Conservation (phyloP, 1,284 basidiomycete genomes). For the Ustilago curta region DNA sequence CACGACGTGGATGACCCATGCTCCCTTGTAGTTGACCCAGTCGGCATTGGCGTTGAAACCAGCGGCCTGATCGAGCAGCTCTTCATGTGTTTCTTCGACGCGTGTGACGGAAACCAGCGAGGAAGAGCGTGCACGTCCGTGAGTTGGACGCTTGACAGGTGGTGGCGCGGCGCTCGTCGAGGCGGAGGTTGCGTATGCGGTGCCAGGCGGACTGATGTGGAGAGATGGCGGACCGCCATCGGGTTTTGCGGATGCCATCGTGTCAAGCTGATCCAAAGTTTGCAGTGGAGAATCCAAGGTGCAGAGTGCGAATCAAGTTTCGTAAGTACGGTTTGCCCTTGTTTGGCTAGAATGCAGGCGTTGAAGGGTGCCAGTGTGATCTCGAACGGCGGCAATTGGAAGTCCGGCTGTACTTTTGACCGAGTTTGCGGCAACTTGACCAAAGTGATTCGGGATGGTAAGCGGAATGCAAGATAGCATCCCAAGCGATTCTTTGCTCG, state of each 20-base stretch:
- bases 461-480: not conserved
- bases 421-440: too few relatives aligned
- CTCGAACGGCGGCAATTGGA: too few relatives aligned
- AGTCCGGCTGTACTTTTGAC: too few relatives aligned
- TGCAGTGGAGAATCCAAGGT: too few relatives aligned
- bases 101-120: constrained; percentile 70
- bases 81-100: constrained; percentile 70
- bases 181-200: constrained; percentile 18
- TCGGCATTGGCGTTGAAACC: constrained; percentile 87
- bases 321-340: too few relatives aligned
- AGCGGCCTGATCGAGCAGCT: constrained; percentile 70
- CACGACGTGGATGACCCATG: constrained; percentile 97
- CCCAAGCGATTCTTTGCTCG: too few relatives aligned
- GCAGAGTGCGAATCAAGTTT: too few relatives aligned
- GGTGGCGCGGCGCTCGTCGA: constrained; percentile 35
- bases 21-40: constrained; percentile 97
- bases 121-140: constrained; percentile 39
- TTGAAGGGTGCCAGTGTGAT: too few relatives aligned
- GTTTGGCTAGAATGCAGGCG: too few relatives aligned
- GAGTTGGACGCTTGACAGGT: constrained; percentile 33
- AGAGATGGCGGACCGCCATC: constrained; percentile 30
- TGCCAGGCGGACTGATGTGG: constrained; percentile 42
- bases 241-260: constrained; percentile 8
- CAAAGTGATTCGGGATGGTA: too few relatives aligned
- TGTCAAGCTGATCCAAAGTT: not conserved